A percentile compares a stretch with the other conserved stretches of the same genome.
These are phyloP conservation scores for Apiotrichum domesticum DNA, from an alignment of 1,284 basidiomycete species.

Conservation along the genomic window DNA sequence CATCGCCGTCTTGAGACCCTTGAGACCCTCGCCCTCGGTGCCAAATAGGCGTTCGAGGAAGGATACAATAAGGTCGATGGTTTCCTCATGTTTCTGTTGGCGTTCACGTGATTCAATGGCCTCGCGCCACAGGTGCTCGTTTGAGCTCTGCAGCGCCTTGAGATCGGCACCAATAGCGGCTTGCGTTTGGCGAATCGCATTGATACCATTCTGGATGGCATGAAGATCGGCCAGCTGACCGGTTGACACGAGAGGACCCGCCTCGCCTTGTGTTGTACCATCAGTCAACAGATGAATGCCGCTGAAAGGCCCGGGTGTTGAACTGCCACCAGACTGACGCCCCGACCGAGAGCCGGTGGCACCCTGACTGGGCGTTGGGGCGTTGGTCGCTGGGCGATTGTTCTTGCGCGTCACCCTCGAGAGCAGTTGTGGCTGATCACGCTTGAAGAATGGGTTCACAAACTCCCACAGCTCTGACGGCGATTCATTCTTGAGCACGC, in stretches of 20 bases:
- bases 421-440: conserved; percentile 84
- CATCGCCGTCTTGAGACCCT: conserved; percentile 41
- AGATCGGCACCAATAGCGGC: conserved; percentile 80
- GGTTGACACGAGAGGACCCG: conserved; percentile 24
- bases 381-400: conserved; percentile 35
- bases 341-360: conserved; percentile 26
- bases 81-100: conserved; percentile 89
- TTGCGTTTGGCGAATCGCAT: conserved; percentile 86
- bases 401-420: conserved; percentile 79
- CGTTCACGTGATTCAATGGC: conserved; percentile 70
- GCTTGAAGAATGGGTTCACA: conserved; percentile 79
- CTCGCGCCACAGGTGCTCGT: conserved; percentile 89
- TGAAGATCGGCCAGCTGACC: conserved; percentile 32
- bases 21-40: conserved; percentile 42
- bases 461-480: conserved; percentile 92
- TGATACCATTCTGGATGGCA: conserved; percentile 60
- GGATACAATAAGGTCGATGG: conserved; percentile 90
- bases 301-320: neutral
- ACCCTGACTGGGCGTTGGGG: conserved; percentile 11
- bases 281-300: conserved; percentile 39
- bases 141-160: conserved; percentile 78
- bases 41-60: conserved; percentile 93
- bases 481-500: conserved; percentile 71
- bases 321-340: conserved; percentile 19
- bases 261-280: conserved; percentile 38